Conservation (phyloP, 2,329 filamentous ascomycete genomes). For the Penicillium sp. region DNA sequence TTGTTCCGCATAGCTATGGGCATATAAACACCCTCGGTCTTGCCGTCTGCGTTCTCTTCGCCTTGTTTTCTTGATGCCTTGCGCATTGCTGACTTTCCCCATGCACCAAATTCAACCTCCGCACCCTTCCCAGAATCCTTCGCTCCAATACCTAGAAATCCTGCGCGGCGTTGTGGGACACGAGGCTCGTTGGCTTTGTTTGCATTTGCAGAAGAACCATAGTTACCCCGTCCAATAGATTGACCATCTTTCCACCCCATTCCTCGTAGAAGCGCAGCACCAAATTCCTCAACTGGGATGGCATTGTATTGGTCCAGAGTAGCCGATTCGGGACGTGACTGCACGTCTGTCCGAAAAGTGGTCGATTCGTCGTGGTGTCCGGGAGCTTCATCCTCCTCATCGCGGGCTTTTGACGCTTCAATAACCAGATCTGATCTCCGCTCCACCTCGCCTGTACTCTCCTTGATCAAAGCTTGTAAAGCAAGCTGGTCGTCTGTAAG, state of each 20-base stretch:
- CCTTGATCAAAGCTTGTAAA: conserved; percentile 68
- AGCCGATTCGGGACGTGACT: conserved; percentile 72
- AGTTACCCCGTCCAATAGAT: conserved; percentile 60
- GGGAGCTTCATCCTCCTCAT: conserved; percentile 24
- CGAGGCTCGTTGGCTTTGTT: conserved; percentile 63
- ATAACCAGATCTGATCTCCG: conserved; percentile 59
- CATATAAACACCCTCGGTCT: conserved; percentile 58
- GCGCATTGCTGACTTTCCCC: conserved; percentile 68
- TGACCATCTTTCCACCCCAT: conserved; percentile 90
- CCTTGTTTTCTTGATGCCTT: conserved; percentile 61
- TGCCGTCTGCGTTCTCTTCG: conserved; percentile 48
- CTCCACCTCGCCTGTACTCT: conserved; percentile 49
- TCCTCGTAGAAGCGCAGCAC: conserved; percentile 82
- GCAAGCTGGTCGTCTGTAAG: conserved; percentile 66
- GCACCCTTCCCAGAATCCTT: conserved; percentile 67
- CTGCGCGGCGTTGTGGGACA: conserved; percentile 71
- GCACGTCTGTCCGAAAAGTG: conserved; percentile 71
- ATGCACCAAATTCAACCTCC: conserved; percentile 76
- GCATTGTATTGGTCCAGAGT: conserved; percentile 83
- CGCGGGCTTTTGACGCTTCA: conserved; percentile 34
- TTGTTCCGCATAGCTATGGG: conserved; percentile 66
- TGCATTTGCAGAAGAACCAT: conserved; percentile 44
- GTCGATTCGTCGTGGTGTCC: conserved; percentile 51
- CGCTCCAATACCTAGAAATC: conserved; percentile 84
- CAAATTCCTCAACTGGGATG: conserved; percentile 93